A percentile compares a stretch with the other conserved stretches of the same genome.
Conservation (phyloP, 2,329 filamentous ascomycete species). For the Xylaria digitata region DNA sequence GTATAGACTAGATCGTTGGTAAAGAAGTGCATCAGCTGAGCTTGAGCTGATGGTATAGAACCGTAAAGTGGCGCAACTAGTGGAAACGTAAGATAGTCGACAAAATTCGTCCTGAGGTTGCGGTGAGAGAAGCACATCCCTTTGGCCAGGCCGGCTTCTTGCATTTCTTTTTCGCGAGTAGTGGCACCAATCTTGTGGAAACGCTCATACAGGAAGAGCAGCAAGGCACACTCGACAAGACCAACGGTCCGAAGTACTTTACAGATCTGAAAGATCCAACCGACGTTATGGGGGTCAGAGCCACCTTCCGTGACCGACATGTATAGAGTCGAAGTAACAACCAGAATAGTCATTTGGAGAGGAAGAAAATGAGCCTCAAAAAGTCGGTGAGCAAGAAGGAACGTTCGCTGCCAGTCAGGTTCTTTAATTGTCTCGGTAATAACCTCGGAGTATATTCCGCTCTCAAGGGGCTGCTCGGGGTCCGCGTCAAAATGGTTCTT, state of each 20-base stretch:
- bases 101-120: slow-evolving; percentile 63
- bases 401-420: slow-evolving; percentile 66
- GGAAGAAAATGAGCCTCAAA: slow-evolving; percentile 81
- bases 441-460: slow-evolving; percentile 66
- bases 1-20: slow-evolving; percentile 75
- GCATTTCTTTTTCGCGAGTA: slow-evolving; percentile 73
- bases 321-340: slow-evolving; percentile 72
- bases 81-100: slow-evolving; percentile 74
- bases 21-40: slow-evolving; percentile 76
- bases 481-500: slow-evolving; percentile 57
- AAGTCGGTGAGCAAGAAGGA: slow-evolving; percentile 72
- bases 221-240: slow-evolving; percentile 71
- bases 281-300: slow-evolving; percentile 64
- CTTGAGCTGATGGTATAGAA: slow-evolving; percentile 74
- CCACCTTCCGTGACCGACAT: slow-evolving; percentile 63
- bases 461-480: slow-evolving; percentile 57
- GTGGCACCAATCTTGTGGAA: slow-evolving; percentile 73
- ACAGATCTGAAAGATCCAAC: slow-evolving; percentile 70
- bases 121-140: slow-evolving; percentile 74
- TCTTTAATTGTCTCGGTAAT: slow-evolving; percentile 62
- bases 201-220: slow-evolving; percentile 74
- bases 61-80: slow-evolving; percentile 76
- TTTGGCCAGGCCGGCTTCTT: slow-evolving; percentile 70
- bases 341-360: slow-evolving; percentile 72
- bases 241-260: slow-evolving; percentile 69